Base-by-base conservation (phyloP, 257 asterid genomes). In the Solanum paucissectum region DNA sequence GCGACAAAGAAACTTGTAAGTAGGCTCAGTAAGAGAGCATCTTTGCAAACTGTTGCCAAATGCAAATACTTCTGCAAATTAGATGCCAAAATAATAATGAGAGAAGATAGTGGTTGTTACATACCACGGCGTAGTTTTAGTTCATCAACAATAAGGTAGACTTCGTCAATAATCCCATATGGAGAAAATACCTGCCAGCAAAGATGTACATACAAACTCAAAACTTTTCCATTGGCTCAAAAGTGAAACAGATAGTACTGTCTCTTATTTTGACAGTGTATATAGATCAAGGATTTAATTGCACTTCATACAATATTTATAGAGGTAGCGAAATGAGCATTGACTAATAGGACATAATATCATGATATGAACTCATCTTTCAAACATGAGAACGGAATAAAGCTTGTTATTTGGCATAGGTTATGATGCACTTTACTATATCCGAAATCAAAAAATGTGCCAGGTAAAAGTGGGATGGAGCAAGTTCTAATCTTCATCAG, bases 181-280 rank as follows among this genome's bases (percentile, higher is more conserved):
- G 95, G 96, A 60, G 97, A 92, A 90, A 97, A 95, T 91, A 97
- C 93, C 98, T 96, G 95, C 38, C 88, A 87, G 55, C 58, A 91
- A 81, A 89, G 90, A 46, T 87, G 88, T 64, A 73, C 75, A 83
- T 86, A 85, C 92, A 86, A 87, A 81, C 76, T 52, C 66, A 62
- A 76, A 86, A 88, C 69, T 21, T 75, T 27, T 79, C 18, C 85
- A 44, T 44, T 44, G 66, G 38, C 66, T 44, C 66, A 79, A 79
- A 79, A 42, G 27, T 27, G 66, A 46, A 79, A 44, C 66, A 44
- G 34, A 79, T 79, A 42, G 84, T 7, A 20, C 38, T 25, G 25
- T 42, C 84, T 79, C n/a, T 79, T 40, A 44, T 79, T 79, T 79
- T 42, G 64, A 79, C 84, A 55, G 9, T 79, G 64, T 79, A 46